A percentile compares a stretch with the other conserved stretches of the same genome.
Evolutionary conservation across 164 flowering plant species (phyloP).

Genomic region (Buxus sempervirens): DNA sequence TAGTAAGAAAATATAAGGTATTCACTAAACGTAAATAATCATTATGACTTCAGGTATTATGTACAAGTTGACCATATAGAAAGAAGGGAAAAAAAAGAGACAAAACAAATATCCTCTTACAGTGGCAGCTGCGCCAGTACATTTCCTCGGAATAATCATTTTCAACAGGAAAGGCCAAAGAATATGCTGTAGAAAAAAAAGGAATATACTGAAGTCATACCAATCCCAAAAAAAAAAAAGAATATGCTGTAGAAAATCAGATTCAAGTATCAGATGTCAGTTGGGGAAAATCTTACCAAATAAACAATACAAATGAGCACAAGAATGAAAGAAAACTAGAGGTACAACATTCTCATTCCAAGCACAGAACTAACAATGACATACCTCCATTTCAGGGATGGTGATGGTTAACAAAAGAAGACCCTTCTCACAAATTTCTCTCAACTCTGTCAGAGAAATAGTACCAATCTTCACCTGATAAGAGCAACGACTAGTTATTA

Average conservation of each 20-base stretch:
- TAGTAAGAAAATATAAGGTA: neutral
- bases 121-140: slow-evolving; percentile 87
- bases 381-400: slow-evolving; percentile 98
- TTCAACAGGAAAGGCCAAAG: slow-evolving; percentile 96
- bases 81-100: neutral
- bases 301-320: neutral
- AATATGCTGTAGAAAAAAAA: slow-evolving; percentile 57
- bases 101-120: slow-evolving; percentile 31
- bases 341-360: neutral
- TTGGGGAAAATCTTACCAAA: neutral
- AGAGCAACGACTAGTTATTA: slow-evolving; percentile 4
- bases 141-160: slow-evolving; percentile 76
- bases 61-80: no score
- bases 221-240: slow-evolving; percentile 88
- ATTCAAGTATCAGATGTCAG: slow-evolving; percentile 2
- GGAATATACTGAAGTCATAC: no score
- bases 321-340: neutral
- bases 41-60: neutral
- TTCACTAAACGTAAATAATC: neutral
- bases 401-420: slow-evolving; percentile 88
- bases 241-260: slow-evolving; percentile 47
- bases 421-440: slow-evolving; percentile 78
- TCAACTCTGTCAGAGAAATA: slow-evolving; percentile 49
- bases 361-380: neutral
- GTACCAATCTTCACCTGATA: slow-evolving; percentile 61